Evolutionary conservation across 2,329 filamentous ascomycete species (phyloP).

Genomic region (Ascochyta viciae-villosae): DNA sequence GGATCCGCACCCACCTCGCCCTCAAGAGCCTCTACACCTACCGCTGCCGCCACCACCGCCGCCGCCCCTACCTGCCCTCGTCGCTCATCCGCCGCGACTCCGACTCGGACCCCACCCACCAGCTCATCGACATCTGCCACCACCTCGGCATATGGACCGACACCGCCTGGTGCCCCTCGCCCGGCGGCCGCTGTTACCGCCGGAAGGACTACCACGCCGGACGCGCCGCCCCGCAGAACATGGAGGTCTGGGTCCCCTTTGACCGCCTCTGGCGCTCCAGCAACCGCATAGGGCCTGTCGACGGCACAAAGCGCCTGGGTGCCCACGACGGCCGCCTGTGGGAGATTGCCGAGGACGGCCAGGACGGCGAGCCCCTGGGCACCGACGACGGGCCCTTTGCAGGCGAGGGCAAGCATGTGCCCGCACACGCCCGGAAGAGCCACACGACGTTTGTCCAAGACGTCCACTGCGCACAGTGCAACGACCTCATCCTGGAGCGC

Average conservation of each 20-base stretch:
- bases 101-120: constrained; percentile 67
- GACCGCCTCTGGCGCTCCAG: constrained; percentile 66
- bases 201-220: constrained; percentile 64
- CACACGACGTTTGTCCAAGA: constrained; percentile 61
- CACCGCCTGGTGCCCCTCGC: constrained; percentile 67
- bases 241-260: constrained; percentile 69
- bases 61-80: constrained; percentile 64
- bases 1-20: constrained; percentile 56
- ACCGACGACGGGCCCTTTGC: constrained; percentile 53
- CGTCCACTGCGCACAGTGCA: constrained; percentile 62
- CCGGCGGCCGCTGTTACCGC: constrained; percentile 63
- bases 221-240: constrained; percentile 61
- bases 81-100: constrained; percentile 64
- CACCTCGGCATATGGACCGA: constrained; percentile 67
- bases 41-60: constrained; percentile 67
- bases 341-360: constrained; percentile 63
- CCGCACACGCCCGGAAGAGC: constrained; percentile 61
- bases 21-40: constrained; percentile 68
- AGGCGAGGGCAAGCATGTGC: constrained; percentile 62
- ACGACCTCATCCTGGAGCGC: constrained; percentile 60
- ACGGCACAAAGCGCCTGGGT: constrained; percentile 38
- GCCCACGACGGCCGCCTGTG: constrained; percentile 60
- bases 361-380: constrained; percentile 63
- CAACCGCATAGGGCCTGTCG: constrained; percentile 62
- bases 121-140: constrained; percentile 65